Evolutionary conservation across 768 basidiomycete species (phyloP).

Genomic region (Fistulinella prunicolor): DNA sequence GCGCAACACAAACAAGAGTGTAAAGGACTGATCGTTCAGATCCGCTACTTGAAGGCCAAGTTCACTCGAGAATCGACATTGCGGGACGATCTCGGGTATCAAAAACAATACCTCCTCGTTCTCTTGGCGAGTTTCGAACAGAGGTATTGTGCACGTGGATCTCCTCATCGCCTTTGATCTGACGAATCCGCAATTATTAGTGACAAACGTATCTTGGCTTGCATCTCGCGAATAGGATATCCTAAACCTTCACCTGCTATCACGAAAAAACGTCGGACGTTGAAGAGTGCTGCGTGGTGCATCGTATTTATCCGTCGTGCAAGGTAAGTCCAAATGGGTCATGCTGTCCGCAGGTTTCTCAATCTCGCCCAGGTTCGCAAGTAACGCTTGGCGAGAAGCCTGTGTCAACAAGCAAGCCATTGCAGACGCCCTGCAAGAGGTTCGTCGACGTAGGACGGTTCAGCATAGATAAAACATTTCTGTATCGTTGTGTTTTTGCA

Average conservation of each 20-base stretch:
- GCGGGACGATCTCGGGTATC: slow-evolving; percentile 73
- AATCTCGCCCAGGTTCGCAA: slow-evolving; percentile 47
- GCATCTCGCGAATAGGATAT: slow-evolving; percentile 76
- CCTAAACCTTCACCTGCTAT: slow-evolving; percentile 36
- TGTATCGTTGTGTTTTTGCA: not conserved
- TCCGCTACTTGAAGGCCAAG: slow-evolving; percentile 88
- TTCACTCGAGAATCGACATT: slow-evolving; percentile 82
- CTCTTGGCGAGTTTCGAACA: slow-evolving; percentile 69
- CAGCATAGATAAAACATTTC: slow-evolving; percentile 7
- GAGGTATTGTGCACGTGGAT: slow-evolving; percentile 43
- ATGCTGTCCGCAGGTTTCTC: slow-evolving; percentile 1
- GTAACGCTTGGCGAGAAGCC: slow-evolving; percentile 62
- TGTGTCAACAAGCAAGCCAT: slow-evolving; percentile 59
- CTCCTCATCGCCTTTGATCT: not conserved
- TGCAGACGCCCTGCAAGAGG: slow-evolving; percentile 65
- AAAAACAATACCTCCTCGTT: slow-evolving; percentile 83
- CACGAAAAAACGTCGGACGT: slow-evolving; percentile 41
- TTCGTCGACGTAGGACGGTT: slow-evolving; percentile 47
- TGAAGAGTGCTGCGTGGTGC: slow-evolving; percentile 56
- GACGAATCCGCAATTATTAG: slow-evolving; percentile 38
- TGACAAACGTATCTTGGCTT: slow-evolving; percentile 67
- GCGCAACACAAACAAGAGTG: slow-evolving; percentile 79
- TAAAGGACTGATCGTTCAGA: slow-evolving; percentile 88
- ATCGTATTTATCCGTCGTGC: slow-evolving; percentile 64
- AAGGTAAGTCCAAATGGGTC: slow-evolving; percentile 44